A percentile compares a stretch with the other conserved stretches of the same genome.
phyloP scores from a whole-genome alignment of 768 basidiomycete species.

The Termitomyces sp. region DNA sequence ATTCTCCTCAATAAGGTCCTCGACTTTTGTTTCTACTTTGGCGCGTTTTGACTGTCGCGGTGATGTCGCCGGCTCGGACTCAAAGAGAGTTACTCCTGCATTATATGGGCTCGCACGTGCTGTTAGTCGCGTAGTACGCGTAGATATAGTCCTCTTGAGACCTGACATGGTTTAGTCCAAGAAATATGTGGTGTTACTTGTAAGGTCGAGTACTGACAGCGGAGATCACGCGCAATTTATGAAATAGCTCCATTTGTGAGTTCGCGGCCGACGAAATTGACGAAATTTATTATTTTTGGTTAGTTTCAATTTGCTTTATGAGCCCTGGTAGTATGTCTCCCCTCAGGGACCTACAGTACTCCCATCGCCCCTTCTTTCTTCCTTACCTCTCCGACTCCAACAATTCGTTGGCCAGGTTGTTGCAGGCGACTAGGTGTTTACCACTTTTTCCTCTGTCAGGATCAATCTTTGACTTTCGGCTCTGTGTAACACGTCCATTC shows the following conservation, averaged over 20 bases:
- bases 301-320: slow-evolving; percentile 14
- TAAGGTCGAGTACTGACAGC: not conserved
- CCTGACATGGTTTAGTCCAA: slow-evolving; percentile 8
- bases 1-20: slow-evolving; percentile 3
- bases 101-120: slow-evolving; percentile 42
- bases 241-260: slow-evolving; percentile 10
- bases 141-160: slow-evolving; percentile 13
- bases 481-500: slow-evolving; percentile 1
- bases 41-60: slow-evolving; percentile 25
- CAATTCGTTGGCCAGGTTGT: not conserved
- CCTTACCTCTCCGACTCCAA: not conserved
- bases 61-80: slow-evolving; percentile 20
- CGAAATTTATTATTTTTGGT: slow-evolving; percentile 14
- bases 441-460: not conserved
- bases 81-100: slow-evolving; percentile 37
- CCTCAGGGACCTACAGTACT: slow-evolving; percentile 3
- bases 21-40: slow-evolving; percentile 21
- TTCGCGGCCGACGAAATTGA: not conserved
- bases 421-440: not conserved
- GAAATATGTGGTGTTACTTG: not conserved
- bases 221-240: not conserved
- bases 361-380: not conserved
- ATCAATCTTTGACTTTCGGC: not conserved
- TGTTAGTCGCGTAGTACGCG: slow-evolving; percentile 28
- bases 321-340: slow-evolving; percentile 7